Base-by-base conservation (phyloP, 2,329 filamentous ascomycete genomes). In the Zasmidium angulare region DNA sequence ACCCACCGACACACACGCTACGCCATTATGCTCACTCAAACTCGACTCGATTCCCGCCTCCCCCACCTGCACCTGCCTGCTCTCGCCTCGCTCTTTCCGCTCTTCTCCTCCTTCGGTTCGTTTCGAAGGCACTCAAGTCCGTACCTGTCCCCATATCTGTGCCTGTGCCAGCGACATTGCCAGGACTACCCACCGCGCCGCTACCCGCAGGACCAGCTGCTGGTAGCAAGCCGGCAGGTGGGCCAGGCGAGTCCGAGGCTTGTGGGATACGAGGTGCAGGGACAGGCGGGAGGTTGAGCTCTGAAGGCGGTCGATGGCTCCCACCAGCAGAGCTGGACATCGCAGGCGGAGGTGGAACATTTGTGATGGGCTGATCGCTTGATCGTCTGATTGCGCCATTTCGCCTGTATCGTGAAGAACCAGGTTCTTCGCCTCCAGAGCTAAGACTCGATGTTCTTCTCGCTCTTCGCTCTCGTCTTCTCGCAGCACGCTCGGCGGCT, bases 401-500 rank as follows among this genome's bases (percentile, higher is more conserved):
- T 6, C 63, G 60, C 17, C 62, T 59, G 46, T 66, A 68, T 29
- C 65, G 61, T 20, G 58, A 52, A 31, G 61, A 56, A 31, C 46
- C 58, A 29, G 55, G 58, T 24, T 67, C 62, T 46, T 66, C 75
- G 55, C 77, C 75, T 31, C 75, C 72, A 53, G 77, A 74, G 55
- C 72, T 72, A 26, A 75, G 59, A 59, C 71, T 71, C 9, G 69
- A 71, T 20, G 66, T 63, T 55, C 72, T 60, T 74, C 72, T 53
- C 12, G 68, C 64, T 24, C 76, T 69, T 14, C 80, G 73, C 50
- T 83, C 82, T 61, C 77, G 74, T 50, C 80, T 77, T 61, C 82
- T 76, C 9, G 81, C 81, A 65, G 84, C 82, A 24, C 84, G 81
- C 62, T 83, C 83, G 6, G 83, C 84, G 10, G 82, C 83, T 14